Percentiles rank a stretch among this genome's conserved stretches.
Evolutionary conservation across 768 basidiomycete genomes (phyloP).

Genomic region (Lactarius sanguifluus): DNA sequence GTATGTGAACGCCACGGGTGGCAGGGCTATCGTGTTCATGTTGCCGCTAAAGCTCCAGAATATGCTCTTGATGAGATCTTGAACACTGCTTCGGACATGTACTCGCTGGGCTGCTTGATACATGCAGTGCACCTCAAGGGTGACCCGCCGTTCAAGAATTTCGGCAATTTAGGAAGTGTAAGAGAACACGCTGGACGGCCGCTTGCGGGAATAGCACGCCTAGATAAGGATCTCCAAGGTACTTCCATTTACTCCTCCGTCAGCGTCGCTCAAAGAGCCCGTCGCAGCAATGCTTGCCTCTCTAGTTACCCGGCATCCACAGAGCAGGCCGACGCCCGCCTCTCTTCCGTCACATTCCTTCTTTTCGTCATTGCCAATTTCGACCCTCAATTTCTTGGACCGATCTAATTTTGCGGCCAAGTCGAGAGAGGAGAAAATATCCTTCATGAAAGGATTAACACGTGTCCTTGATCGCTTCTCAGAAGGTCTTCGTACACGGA

Average conservation of each 20-base stretch:
- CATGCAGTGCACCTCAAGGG: slow-evolving; percentile 91
- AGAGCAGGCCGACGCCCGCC: slow-evolving; percentile 70
- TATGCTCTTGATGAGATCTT: slow-evolving; percentile 90
- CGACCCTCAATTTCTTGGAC: slow-evolving; percentile 94
- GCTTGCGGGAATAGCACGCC: slow-evolving; percentile 56
- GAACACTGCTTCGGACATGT: slow-evolving; percentile 88
- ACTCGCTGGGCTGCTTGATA: slow-evolving; percentile 86
- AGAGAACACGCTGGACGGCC: slow-evolving; percentile 69
- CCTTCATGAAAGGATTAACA: slow-evolving; percentile 89
- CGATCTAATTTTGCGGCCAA: slow-evolving; percentile 94
- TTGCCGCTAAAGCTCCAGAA: slow-evolving; percentile 71
- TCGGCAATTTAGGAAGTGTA: slow-evolving; percentile 67
- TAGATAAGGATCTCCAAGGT: slow-evolving; percentile 78
- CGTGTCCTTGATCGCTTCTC: slow-evolving; percentile 82
- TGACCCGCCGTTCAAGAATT: slow-evolving; percentile 82
- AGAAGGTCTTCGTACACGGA: slow-evolving; percentile 80
- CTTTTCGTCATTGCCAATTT: slow-evolving; percentile 94
- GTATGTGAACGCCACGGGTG: slow-evolving; percentile 43
- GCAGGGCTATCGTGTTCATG: not conserved
- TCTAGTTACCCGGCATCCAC: slow-evolving; percentile 77
- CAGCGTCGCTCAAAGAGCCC: slow-evolving; percentile 7
- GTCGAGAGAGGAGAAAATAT: slow-evolving; percentile 92
- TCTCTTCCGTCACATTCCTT: slow-evolving; percentile 83
- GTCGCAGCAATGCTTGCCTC: slow-evolving; percentile 69
- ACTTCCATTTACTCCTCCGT: slow-evolving; percentile 25